A percentile compares a stretch with the other conserved stretches of the same genome.
Conservation (phyloP, 1,284 basidiomycete genomes). For the Trichosporon faecale region DNA sequence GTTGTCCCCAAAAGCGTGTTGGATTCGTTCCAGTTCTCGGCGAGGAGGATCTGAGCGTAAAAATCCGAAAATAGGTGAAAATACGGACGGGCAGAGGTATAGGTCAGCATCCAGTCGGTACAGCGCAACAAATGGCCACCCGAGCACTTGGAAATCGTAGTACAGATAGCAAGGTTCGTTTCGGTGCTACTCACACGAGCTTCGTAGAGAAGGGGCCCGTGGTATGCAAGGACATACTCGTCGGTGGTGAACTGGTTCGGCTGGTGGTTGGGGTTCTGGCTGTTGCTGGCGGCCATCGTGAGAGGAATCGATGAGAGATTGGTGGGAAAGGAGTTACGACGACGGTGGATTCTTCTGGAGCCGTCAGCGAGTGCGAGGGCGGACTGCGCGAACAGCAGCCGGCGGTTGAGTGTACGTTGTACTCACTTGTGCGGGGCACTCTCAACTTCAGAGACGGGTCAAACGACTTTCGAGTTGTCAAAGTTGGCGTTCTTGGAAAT, state of each 20-base stretch:
- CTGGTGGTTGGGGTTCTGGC: conserved; percentile 20
- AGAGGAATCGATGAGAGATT: not conserved
- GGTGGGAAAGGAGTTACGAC: not conserved
- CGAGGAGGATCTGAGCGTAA: conserved; percentile 64
- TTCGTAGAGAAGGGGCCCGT: conserved; percentile 90
- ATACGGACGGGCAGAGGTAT: conserved; percentile 9
- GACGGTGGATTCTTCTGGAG: not conserved
- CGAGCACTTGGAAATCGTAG: conserved; percentile 24
- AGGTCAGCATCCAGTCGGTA: conserved; percentile 24
- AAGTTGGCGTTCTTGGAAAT: not conserved
- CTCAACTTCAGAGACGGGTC: not conserved
- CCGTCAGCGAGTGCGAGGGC: not conserved
- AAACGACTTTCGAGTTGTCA: not conserved
- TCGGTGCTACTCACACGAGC: conserved; percentile 63
- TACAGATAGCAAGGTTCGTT: conserved; percentile 12
- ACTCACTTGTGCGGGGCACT: not conserved
- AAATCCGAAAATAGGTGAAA: conserved; percentile 1
- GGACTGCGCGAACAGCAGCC: not conserved
- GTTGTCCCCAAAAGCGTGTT: conserved; percentile 64
- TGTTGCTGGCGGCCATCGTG: conserved; percentile 22
- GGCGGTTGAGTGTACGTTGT: not conserved
- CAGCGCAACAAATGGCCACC: not conserved
- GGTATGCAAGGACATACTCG: conserved; percentile 88
- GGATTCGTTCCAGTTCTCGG: conserved; percentile 69
- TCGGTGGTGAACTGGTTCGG: conserved; percentile 53